Conservation (phyloP, 768 basidiomycete genomes). For the Suillus hirtellus region DNA sequence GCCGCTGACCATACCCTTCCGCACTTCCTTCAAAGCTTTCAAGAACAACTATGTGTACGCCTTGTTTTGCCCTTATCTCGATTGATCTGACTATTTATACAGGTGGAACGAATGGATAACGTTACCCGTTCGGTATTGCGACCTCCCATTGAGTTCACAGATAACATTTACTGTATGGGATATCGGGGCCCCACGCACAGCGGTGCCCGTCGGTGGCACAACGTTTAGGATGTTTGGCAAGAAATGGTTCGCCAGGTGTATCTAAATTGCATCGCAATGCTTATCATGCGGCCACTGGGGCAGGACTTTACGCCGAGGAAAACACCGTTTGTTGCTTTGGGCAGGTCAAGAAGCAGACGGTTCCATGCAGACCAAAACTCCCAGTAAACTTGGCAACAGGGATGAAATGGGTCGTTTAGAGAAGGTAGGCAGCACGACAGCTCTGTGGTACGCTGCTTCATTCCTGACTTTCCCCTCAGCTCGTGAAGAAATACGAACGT, state of each 20-base stretch:
- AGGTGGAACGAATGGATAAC: slow-evolving; percentile 98
- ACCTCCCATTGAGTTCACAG: slow-evolving; percentile 86
- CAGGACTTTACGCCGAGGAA: slow-evolving; percentile 88
- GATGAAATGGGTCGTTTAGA: slow-evolving; percentile 97
- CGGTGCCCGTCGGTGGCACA: slow-evolving; percentile 86
- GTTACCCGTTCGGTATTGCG: slow-evolving; percentile 89
- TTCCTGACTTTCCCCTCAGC: slow-evolving; percentile 40
- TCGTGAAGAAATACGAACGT: slow-evolving; percentile 94
- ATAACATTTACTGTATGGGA: slow-evolving; percentile 97
- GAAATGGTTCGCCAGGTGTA: slow-evolving; percentile 65
- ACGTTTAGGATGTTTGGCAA: slow-evolving; percentile 90
- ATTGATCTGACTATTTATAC: slow-evolving; percentile 9
- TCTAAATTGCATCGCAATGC: not conserved
- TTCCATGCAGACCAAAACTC: slow-evolving; percentile 76
- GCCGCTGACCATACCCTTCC: slow-evolving; percentile 86
- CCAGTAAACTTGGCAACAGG: slow-evolving; percentile 75
- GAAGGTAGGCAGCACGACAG: slow-evolving; percentile 52
- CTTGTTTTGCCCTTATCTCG: not conserved
- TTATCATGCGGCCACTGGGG: slow-evolving; percentile 1
- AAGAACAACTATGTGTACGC: slow-evolving; percentile 75
- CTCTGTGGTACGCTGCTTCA: slow-evolving; percentile 19
- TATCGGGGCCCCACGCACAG: slow-evolving; percentile 78
- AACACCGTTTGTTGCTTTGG: slow-evolving; percentile 88
- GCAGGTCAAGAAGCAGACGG: slow-evolving; percentile 85
- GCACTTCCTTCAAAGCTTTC: slow-evolving; percentile 92